phyloP scores from a whole-genome alignment of 768 basidiomycete species.

The Symmetrospora coprosmae region DNA sequence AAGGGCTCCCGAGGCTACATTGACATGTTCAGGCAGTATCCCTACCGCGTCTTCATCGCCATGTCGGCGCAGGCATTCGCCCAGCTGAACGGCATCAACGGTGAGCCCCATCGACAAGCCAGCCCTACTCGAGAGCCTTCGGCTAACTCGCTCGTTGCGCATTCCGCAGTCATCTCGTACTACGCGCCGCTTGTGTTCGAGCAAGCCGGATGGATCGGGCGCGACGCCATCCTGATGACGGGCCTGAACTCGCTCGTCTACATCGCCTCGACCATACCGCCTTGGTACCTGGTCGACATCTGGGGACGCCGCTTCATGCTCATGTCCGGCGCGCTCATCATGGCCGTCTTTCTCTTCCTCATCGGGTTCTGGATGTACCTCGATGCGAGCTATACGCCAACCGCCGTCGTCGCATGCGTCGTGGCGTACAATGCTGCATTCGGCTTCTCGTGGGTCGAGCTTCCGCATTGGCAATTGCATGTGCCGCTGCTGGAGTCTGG shows the following conservation, averaged over 20 bases:
- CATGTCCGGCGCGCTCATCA: constrained; percentile 67
- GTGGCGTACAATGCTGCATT: constrained; percentile 88
- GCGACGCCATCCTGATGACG: constrained; percentile 87
- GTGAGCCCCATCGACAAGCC: too few relatives aligned
- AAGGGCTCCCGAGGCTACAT: constrained; percentile 60
- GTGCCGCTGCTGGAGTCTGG: too few relatives aligned
- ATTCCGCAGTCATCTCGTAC: constrained; percentile 87
- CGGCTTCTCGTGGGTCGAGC: constrained; percentile 53
- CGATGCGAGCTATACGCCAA: constrained; percentile 68
- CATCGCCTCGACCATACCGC: constrained; percentile 61
- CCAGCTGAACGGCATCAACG: constrained; percentile 93
- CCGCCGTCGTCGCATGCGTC: constrained; percentile 74
- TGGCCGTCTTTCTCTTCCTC: constrained; percentile 62
- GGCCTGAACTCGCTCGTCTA: constrained; percentile 68
- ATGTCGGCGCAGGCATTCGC: constrained; percentile 95
- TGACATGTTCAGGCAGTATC: constrained; percentile 75
- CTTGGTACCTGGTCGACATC: constrained; percentile 90
- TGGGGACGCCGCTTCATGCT: constrained; percentile 80
- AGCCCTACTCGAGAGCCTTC: too few relatives aligned
- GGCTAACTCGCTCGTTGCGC: too few relatives aligned
- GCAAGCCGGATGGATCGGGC: constrained; percentile 88
- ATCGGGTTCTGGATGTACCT: constrained; percentile 92
- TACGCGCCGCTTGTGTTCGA: constrained; percentile 68
- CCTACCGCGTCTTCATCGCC: constrained; percentile 71
- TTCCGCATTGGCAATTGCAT: too few relatives aligned